Percentiles rank a stretch among this genome's conserved stretches.
phyloP scores from a whole-genome alignment of 192 early-diverging fungal species.

The Chytriomyces hyalinus region DNA sequence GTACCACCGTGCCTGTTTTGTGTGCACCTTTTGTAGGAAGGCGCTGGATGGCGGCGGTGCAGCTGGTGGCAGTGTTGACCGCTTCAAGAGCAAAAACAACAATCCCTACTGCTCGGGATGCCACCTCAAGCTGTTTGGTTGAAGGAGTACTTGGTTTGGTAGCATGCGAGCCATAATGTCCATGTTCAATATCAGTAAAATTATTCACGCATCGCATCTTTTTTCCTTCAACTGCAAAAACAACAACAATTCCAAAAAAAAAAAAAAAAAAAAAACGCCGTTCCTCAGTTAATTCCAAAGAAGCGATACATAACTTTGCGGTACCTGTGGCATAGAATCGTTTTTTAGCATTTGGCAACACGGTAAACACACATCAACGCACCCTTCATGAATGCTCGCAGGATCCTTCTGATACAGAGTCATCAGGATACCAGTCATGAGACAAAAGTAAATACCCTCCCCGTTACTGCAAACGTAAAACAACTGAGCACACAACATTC shows the following conservation, averaged over 20 bases:
- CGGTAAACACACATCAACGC: not conserved
- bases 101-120: conserved; percentile 37
- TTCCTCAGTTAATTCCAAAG: conserved; percentile 74
- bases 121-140: conserved; percentile 31
- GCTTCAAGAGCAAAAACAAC: conserved; percentile 25
- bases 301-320: conserved; percentile 78
- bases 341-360: not conserved
- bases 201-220: no score
- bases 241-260: no score
- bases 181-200: no score
- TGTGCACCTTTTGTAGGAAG: conserved; percentile 44
- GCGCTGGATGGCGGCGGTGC: conserved; percentile 21
- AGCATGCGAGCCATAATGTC: not conserved
- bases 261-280: not conserved
- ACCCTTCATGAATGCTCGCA: conserved; percentile 67
- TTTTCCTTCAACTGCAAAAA: no score
- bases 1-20: conserved; percentile 46
- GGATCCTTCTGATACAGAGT: conserved; percentile 81
- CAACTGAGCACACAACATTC: not conserved
- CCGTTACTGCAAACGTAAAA: conserved; percentile 45
- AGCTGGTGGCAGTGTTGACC: not conserved
- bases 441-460: conserved; percentile 74
- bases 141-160: not conserved
- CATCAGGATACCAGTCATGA: conserved; percentile 79
- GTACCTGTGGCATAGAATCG: conserved; percentile 48